phyloP scores from a whole-genome alignment of 2,329 filamentous ascomycete genomes.

The Hymenoscyphus occultus region DNA sequence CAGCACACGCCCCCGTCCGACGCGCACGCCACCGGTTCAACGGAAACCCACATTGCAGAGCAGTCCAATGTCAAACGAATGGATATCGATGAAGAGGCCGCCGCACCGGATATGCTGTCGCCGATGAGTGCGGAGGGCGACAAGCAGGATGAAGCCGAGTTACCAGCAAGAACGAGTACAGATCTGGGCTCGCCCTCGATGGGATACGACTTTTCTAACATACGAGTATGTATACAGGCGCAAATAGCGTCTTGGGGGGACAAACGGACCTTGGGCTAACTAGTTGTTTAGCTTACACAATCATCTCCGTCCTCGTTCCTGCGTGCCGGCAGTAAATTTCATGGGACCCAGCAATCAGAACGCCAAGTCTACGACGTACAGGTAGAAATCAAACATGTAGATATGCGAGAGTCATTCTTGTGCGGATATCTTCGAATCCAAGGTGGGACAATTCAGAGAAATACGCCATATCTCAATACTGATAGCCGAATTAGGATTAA shows the following conservation, averaged over 20 bases:
- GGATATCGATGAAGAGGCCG: slow-evolving; percentile 40
- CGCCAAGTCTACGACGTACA: slow-evolving; percentile 92
- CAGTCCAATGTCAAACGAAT: slow-evolving; percentile 40
- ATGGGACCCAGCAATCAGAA: slow-evolving; percentile 89
- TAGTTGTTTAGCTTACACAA: slow-evolving; percentile 48
- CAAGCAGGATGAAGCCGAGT: slow-evolving; percentile 38
- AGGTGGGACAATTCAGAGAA: slow-evolving; percentile 50
- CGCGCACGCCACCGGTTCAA: slow-evolving; percentile 27
- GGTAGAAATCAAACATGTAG: slow-evolving; percentile 94
- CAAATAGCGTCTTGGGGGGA: background rate
- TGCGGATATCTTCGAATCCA: slow-evolving; percentile 95
- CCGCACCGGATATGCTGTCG: slow-evolving; percentile 34
- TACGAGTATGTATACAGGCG: slow-evolving; percentile 46
- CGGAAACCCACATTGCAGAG: slow-evolving; percentile 37
- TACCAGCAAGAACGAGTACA: slow-evolving; percentile 32
- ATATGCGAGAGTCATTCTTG: slow-evolving; percentile 88
- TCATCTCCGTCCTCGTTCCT: slow-evolving; percentile 83
- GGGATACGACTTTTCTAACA: slow-evolving; percentile 53
- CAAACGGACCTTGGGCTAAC: slow-evolving; percentile 12
- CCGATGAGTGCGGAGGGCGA: slow-evolving; percentile 40
- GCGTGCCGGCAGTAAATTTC: slow-evolving; percentile 82
- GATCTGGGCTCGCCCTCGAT: slow-evolving; percentile 44
- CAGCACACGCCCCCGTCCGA: slow-evolving; percentile 33
- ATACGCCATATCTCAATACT: slow-evolving; percentile 13
- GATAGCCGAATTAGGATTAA: slow-evolving; percentile 61